These are phyloP conservation scores for Amanita rubescens DNA, from an alignment of 768 basidiomycete genomes.

Conservation along the genomic window DNA sequence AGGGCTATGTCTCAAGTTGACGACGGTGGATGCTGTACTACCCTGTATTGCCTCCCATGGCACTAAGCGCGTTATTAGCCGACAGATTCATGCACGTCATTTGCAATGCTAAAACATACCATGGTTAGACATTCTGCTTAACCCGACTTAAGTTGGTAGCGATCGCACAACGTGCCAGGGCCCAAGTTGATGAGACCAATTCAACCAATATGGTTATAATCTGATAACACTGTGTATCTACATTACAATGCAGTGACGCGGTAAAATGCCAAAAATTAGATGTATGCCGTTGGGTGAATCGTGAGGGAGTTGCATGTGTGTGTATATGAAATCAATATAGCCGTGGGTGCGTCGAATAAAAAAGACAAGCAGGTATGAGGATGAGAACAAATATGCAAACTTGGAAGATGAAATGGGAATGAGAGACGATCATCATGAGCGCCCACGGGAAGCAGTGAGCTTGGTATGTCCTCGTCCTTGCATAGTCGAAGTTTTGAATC, in stretches of 20 bases:
- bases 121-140: neutral
- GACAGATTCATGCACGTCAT: neutral
- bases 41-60: constrained; percentile 2
- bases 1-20: neutral
- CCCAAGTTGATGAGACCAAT: neutral
- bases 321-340: constrained; percentile 14
- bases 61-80: constrained; percentile 9
- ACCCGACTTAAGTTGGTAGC: neutral
- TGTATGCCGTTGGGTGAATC: constrained; percentile 8
- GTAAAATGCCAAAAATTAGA: constrained; percentile 6
- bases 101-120: neutral
- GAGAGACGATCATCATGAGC: neutral
- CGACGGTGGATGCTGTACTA: neutral
- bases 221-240: constrained; percentile 30
- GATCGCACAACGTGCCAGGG: neutral
- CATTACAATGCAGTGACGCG: constrained; percentile 35
- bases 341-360: constrained; percentile 8
- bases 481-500: constrained; percentile 81
- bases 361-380: constrained; percentile 8
- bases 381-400: constrained; percentile 7
- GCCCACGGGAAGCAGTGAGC: constrained; percentile 34
- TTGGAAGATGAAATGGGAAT: neutral
- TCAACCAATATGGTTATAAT: constrained; percentile 10
- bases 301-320: constrained; percentile 6
- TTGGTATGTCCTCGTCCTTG: constrained; percentile 49